Percentiles rank a stretch among this genome's conserved stretches.
Evolutionary conservation across 2,329 filamentous ascomycete genomes (phyloP).

Genomic region (Ascochyta rabiei): DNA sequence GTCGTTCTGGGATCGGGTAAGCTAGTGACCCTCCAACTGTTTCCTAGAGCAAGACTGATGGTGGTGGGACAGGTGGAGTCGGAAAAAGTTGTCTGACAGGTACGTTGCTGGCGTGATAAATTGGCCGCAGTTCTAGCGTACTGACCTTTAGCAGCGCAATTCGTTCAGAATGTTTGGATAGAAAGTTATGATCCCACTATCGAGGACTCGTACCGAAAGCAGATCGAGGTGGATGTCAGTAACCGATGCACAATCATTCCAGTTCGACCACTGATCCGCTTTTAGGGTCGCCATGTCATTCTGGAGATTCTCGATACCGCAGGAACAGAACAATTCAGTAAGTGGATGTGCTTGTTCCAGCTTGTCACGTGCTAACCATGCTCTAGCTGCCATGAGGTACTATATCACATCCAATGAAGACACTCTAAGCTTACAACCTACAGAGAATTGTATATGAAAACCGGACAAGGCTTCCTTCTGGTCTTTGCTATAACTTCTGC

Average conservation of each 20-base stretch:
- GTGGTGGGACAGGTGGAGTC: conserved; percentile 71
- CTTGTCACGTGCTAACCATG: conserved; percentile 21
- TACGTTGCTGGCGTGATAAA: conserved; percentile 50
- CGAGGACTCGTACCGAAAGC: conserved; percentile 66
- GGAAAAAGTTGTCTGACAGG: conserved; percentile 92
- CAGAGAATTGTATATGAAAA: conserved; percentile 73
- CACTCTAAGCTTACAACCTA: conserved; percentile 18
- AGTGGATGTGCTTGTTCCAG: conserved; percentile 43
- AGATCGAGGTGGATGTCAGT: conserved; percentile 80
- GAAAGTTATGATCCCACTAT: conserved; percentile 72
- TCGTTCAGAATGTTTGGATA: conserved; percentile 93
- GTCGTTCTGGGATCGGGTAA: conserved; percentile 51
- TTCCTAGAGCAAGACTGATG: conserved; percentile 31
- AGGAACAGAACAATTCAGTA: conserved; percentile 92
- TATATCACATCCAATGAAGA: conserved; percentile 19
- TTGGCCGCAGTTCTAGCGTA: background rate
- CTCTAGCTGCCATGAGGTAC: conserved; percentile 45
- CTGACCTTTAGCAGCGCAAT: conserved; percentile 67
- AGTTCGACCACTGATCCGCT: conserved; percentile 19
- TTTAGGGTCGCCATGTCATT: conserved; percentile 82
- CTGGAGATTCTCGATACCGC: conserved; percentile 92
- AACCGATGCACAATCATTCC: background rate
- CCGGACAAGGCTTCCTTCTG: conserved; percentile 86
- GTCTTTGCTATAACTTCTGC: conserved; percentile 90
- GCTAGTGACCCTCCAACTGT: conserved; percentile 24